phyloP scores from a whole-genome alignment of 2,329 filamentous ascomycete genomes.

The Ilyonectria destructans region DNA sequence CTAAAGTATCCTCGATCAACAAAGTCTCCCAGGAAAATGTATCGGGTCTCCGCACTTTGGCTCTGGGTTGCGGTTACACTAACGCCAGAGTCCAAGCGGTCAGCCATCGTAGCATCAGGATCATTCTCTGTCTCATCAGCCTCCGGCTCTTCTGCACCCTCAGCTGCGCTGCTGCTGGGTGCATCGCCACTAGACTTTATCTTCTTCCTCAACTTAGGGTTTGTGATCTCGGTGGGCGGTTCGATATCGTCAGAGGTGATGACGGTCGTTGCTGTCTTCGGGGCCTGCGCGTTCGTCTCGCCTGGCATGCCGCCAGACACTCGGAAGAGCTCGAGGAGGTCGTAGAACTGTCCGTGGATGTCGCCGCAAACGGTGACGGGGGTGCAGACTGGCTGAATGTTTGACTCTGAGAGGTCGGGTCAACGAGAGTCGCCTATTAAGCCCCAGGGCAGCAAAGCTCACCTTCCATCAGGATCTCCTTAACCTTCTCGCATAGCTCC shows the following conservation, averaged over 20 bases:
- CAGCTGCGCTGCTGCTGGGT: slow-evolving; percentile 67
- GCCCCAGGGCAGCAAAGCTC: slow-evolving; percentile 34
- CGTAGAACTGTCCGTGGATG: slow-evolving; percentile 99
- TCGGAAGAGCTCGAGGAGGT: slow-evolving; percentile 95
- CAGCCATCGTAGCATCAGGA: slow-evolving; percentile 49
- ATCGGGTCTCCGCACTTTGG: slow-evolving; percentile 70
- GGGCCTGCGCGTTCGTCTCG: slow-evolving; percentile 79
- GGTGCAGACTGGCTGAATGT: slow-evolving; percentile 97
- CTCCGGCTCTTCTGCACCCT: slow-evolving; percentile 65
- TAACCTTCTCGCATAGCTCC: slow-evolving; percentile 97
- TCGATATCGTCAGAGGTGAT: slow-evolving; percentile 95
- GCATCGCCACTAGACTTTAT: slow-evolving; percentile 69
- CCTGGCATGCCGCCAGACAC: slow-evolving; percentile 98
- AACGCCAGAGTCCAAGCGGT: slow-evolving; percentile 55
- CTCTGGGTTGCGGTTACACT: slow-evolving; percentile 55
- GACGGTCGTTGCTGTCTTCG: slow-evolving; percentile 78
- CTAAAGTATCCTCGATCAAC: slow-evolving; percentile 98
- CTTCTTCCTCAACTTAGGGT: slow-evolving; percentile 90
- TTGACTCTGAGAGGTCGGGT: slow-evolving; percentile 79
- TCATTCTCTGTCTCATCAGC: slow-evolving; percentile 59
- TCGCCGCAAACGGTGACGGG: slow-evolving; percentile 98
- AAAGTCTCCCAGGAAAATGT: slow-evolving; percentile 86
- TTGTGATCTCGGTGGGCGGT: slow-evolving; percentile 89
- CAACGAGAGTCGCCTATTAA: slow-evolving; percentile 32
- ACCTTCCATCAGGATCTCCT: slow-evolving; percentile 99